Evolutionary conservation across 805 yeast genomes (phyloP).

Genomic region (Teunomyces aglyptinius): DNA sequence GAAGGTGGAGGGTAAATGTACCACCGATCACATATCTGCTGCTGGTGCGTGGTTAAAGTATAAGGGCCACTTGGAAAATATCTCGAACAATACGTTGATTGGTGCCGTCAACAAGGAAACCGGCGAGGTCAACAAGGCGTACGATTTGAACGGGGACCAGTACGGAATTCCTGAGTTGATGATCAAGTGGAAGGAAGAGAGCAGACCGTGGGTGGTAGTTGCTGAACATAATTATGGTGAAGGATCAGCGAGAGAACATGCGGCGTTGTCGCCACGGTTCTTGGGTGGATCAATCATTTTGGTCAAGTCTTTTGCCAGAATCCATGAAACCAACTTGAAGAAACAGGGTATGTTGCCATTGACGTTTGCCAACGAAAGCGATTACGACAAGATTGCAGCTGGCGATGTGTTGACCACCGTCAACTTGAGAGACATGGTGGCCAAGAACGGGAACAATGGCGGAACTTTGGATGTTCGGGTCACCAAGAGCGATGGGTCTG

Average conservation of each 20-base stretch:
- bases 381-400: slow-evolving; percentile 75
- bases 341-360: slow-evolving; percentile 97
- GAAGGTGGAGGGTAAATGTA: slow-evolving; percentile 97
- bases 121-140: slow-evolving; percentile 89
- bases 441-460: slow-evolving; percentile 83
- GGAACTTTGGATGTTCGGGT: slow-evolving; percentile 72
- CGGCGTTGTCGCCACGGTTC: slow-evolving; percentile 93
- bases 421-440: slow-evolving; percentile 71
- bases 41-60: slow-evolving; percentile 99
- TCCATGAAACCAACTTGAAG: slow-evolving; percentile 96
- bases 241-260: slow-evolving; percentile 99
- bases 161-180: slow-evolving; percentile 91
- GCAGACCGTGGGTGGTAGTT: slow-evolving; percentile 88
- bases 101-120: slow-evolving; percentile 98
- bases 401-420: slow-evolving; percentile 79
- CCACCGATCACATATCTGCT: slow-evolving; percentile 97
- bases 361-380: slow-evolving; percentile 85
- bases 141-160: slow-evolving; percentile 77
- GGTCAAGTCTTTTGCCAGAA: slow-evolving; percentile 95
- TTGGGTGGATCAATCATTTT: slow-evolving; percentile 86
- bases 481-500: slow-evolving; percentile 69
- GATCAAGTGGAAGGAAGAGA: slow-evolving; percentile 89
- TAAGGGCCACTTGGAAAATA: slow-evolving; percentile 96
- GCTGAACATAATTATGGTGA: slow-evolving; percentile 99
- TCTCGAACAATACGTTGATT: slow-evolving; percentile 89